A percentile compares a stretch with the other conserved stretches of the same genome.
These are phyloP conservation scores for Boletus sp. DNA, from an alignment of 768 basidiomycete genomes.

Conservation along the genomic window DNA sequence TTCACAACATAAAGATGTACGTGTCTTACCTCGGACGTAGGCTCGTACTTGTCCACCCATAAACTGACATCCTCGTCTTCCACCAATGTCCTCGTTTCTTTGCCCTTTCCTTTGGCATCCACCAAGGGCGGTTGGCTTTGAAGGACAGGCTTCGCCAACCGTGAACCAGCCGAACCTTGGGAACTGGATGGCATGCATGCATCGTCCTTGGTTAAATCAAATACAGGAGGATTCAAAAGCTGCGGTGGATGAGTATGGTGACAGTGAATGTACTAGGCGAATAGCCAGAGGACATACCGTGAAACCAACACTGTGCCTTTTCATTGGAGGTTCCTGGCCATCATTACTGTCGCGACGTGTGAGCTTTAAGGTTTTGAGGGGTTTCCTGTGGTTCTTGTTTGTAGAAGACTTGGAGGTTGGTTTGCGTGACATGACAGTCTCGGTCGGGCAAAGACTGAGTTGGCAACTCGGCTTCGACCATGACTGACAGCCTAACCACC, in stretches of 20 bases:
- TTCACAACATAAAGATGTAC: neutral
- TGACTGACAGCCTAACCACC: too few species aligned
- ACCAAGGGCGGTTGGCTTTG: neutral
- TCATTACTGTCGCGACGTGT: constrained; percentile 8
- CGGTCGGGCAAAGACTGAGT: neutral
- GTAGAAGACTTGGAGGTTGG: constrained; percentile 5
- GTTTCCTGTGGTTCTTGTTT: constrained; percentile 12
- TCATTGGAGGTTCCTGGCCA: constrained; percentile 19
- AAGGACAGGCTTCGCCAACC: neutral
- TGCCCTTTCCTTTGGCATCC: constrained; percentile 29
- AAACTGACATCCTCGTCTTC: constrained; percentile 38
- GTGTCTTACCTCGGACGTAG: constrained; percentile 50
- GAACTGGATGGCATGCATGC: constrained; percentile 2
- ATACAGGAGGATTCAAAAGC: constrained; percentile 24
- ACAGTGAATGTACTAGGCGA: neutral
- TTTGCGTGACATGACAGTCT: constrained; percentile 26
- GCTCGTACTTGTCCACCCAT: constrained; percentile 68
- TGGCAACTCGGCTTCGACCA: too few species aligned
- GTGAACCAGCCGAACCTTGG: neutral
- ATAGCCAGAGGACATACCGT: neutral
- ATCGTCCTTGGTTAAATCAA: constrained; percentile 22
- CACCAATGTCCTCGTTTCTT: neutral
- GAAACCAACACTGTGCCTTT: constrained; percentile 17
- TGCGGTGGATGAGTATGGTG: neutral
- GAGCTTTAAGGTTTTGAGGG: constrained; percentile 27